A percentile compares a stretch with the other conserved stretches of the same genome.
Conservation (phyloP, 2,329 filamentous ascomycete species). For the Cladorrhinum sp. region DNA sequence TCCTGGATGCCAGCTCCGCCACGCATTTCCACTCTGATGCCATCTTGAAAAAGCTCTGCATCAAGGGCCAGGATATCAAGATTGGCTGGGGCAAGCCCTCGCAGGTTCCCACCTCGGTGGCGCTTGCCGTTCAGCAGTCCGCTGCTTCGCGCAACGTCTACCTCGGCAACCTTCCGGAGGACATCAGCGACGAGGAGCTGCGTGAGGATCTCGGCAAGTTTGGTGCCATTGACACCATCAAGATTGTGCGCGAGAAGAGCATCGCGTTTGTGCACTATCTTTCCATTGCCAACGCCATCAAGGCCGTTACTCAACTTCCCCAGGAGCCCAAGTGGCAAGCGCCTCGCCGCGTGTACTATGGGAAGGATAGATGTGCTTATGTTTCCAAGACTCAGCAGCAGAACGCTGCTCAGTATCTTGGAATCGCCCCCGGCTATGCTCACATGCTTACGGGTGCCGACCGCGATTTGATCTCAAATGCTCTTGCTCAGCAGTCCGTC, state of each 20-base stretch:
- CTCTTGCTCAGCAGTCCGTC: constrained; percentile 94
- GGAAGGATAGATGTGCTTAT: constrained; percentile 97
- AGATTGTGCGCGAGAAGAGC: constrained; percentile 95
- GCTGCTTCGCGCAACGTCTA: constrained; percentile 97
- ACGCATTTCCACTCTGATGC: constrained; percentile 99
- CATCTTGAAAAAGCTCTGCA: constrained; percentile 98
- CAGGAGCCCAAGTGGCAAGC: constrained; percentile 97
- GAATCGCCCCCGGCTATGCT: constrained; percentile 93
- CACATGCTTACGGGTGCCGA: constrained; percentile 96
- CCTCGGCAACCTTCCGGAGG: constrained; percentile 87
- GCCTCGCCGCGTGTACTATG: constrained; percentile 94
- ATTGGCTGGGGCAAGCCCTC: constrained; percentile 99
- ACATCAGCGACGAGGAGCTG: constrained; percentile 85
- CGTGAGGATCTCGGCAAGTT: constrained; percentile 96
- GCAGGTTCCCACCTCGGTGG: constrained; percentile 94
- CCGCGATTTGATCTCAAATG: constrained; percentile 93
- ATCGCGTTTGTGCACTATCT: constrained; percentile 98
- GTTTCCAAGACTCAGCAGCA: constrained; percentile 99
- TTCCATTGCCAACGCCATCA: constrained; percentile 96
- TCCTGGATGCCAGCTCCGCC: constrained; percentile 93
- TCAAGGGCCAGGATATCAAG: constrained; percentile 99
- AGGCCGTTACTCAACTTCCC: constrained; percentile 92
- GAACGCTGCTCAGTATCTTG: constrained; percentile 96
- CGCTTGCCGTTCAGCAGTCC: constrained; percentile 95
- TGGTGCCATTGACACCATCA: constrained; percentile 93